Evolutionary conservation across 1,139 yeast genomes (phyloP).

Genomic region (Debaryomyces singareniensis): DNA sequence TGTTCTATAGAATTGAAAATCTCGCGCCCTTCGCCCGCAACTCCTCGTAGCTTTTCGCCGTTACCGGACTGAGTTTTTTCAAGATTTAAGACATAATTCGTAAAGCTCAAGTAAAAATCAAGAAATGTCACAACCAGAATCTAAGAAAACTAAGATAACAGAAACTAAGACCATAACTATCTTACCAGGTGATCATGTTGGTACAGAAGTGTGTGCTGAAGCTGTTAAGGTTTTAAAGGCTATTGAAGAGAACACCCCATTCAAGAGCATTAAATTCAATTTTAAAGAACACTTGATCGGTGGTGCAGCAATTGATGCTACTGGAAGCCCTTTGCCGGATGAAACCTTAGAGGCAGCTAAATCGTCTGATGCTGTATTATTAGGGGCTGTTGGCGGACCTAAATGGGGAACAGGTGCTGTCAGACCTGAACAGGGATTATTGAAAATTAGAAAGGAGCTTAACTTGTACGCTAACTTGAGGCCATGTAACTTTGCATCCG

Average conservation of each 20-base stretch:
- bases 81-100: background rate
- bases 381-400: slow-evolving; percentile 99
- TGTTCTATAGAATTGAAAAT: too few relatives aligned
- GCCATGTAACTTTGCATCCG: slow-evolving; percentile 94
- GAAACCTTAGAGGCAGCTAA: slow-evolving; percentile 82
- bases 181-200: slow-evolving; percentile 96
- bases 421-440: slow-evolving; percentile 95
- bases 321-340: slow-evolving; percentile 90
- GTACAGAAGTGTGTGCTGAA: slow-evolving; percentile 82
- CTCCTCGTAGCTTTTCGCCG: background rate
- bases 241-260: slow-evolving; percentile 58
- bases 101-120: too few relatives aligned
- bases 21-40: too few relatives aligned
- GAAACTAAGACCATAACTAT: slow-evolving; percentile 66
- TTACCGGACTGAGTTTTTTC: background rate
- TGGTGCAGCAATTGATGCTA: slow-evolving; percentile 97
- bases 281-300: slow-evolving; percentile 86
- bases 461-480: slow-evolving; percentile 91
- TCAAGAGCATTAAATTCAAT: slow-evolving; percentile 53
- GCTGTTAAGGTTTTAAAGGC: slow-evolving; percentile 87
- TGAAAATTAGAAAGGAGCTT: slow-evolving; percentile 89
- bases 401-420: slow-evolving; percentile 96
- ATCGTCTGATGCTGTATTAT: slow-evolving; percentile 82
- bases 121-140: slow-evolving; percentile 9
- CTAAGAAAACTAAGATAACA: slow-evolving; percentile 7